These are phyloP conservation scores for Inonotus hispidus DNA, from an alignment of 1,284 basidiomycete species.

Conservation along the genomic window DNA sequence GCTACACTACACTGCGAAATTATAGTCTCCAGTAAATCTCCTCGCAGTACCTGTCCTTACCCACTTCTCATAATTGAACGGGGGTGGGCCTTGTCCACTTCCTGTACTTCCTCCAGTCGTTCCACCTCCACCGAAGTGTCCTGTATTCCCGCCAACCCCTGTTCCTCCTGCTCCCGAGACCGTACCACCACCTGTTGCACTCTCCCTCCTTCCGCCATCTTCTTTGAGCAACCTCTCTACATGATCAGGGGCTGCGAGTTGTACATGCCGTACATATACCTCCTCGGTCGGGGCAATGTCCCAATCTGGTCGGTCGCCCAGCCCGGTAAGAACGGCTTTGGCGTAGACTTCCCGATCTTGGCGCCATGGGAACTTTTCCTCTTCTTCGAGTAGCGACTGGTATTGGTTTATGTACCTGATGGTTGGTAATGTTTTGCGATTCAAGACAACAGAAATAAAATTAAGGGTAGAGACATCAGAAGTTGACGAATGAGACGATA, in stretches of 20 bases:
- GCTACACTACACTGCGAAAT: constrained; percentile 1
- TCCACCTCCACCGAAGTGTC: neutral
- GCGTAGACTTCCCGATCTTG: constrained; percentile 54
- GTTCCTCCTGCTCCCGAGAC: neutral
- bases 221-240: constrained; percentile 22
- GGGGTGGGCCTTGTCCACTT: constrained; percentile 24
- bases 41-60: constrained; percentile 17
- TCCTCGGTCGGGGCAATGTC: constrained; percentile 36
- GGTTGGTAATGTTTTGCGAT: no score
- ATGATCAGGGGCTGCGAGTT: constrained; percentile 31
- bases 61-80: constrained; percentile 37
- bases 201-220: neutral
- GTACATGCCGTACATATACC: constrained; percentile 35
- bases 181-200: neutral
- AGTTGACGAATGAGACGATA: constrained; percentile 17
- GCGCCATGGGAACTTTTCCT: constrained; percentile 39
- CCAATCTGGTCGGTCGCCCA: constrained; percentile 36
- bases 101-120: constrained; percentile 24
- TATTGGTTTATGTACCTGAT: constrained; percentile 70
- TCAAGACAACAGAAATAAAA: no score
- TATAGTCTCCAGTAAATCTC: constrained; percentile 15
- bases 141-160: neutral
- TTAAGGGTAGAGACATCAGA: no score
- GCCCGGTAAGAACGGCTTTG: constrained; percentile 44
- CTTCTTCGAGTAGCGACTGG: constrained; percentile 55